Conservation (phyloP, 257 asterid genomes). For the Solanum lignicaule region DNA sequence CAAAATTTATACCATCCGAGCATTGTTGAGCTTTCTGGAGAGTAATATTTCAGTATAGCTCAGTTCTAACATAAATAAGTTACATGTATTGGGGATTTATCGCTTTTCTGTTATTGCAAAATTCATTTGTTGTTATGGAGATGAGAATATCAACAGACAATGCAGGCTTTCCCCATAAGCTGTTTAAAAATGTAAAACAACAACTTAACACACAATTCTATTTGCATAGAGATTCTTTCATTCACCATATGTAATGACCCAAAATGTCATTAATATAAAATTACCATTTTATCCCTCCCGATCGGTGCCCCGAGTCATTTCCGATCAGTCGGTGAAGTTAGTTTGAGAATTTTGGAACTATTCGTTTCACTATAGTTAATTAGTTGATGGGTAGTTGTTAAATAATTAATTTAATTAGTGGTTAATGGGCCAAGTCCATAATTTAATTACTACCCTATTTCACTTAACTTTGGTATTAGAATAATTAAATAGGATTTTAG, state of each 20-base stretch:
- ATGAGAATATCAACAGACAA: neutral
- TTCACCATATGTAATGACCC: neutral
- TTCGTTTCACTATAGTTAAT: neutral
- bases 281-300: neutral
- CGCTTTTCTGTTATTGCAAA: neutral
- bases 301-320: neutral
- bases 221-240: neutral
- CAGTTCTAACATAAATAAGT: neutral
- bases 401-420: neutral
- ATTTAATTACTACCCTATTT: neutral
- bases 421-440: neutral
- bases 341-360: neutral
- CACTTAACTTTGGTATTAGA: neutral
- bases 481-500: neutral
- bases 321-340: neutral
- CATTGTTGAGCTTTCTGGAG: neutral
- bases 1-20: neutral
- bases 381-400: neutral
- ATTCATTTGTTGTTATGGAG: neutral
- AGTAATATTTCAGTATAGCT: neutral
- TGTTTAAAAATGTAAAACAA: neutral
- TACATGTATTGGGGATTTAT: neutral
- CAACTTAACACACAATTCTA: neutral
- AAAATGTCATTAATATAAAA: neutral
- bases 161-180: neutral